Conservation (phyloP, 345 rosid genomes). For the Cardamine resedifolia region DNA sequence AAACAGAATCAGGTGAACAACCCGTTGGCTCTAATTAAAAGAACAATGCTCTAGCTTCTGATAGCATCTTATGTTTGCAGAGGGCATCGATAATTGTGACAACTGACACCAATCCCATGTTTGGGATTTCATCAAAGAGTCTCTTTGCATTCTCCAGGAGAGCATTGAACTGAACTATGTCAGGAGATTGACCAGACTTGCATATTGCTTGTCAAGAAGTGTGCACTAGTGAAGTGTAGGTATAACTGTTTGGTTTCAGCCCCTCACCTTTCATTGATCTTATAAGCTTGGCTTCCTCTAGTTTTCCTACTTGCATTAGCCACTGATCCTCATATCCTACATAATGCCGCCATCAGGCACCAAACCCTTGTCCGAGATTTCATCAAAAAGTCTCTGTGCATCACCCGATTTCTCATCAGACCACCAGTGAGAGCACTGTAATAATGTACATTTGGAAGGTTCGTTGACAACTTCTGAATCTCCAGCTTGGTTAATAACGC, state of each 20-base stretch:
- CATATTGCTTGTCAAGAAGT: not conserved
- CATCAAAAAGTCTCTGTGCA: conserved; percentile 2
- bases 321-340: not conserved
- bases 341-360: conserved; percentile 6
- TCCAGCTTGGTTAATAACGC: not conserved
- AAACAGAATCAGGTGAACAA: conserved; percentile 9
- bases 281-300: conserved; percentile 9
- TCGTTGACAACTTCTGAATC: conserved; percentile 4
- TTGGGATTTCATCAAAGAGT: conserved; percentile 7
- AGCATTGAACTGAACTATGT: conserved; percentile 9
- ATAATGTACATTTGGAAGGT: not conserved
- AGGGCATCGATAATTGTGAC: not conserved
- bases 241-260: conserved; percentile 8
- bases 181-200: conserved; percentile 4
- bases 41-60: conserved; percentile 24
- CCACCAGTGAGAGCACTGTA: not conserved
- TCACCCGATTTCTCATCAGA: not conserved
- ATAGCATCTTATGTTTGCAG: conserved; percentile 7
- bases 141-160: conserved; percentile 8
- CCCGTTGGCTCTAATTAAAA: conserved; percentile 5
- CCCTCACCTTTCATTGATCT: conserved; percentile 1
- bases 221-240: not conserved
- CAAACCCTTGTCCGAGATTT: conserved; percentile 14
- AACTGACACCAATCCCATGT: conserved; percentile 13
- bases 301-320: not conserved